These are phyloP conservation scores for Populus trichocarpa DNA, from an alignment of 441 rosid genomes.

Conservation along the genomic window DNA sequence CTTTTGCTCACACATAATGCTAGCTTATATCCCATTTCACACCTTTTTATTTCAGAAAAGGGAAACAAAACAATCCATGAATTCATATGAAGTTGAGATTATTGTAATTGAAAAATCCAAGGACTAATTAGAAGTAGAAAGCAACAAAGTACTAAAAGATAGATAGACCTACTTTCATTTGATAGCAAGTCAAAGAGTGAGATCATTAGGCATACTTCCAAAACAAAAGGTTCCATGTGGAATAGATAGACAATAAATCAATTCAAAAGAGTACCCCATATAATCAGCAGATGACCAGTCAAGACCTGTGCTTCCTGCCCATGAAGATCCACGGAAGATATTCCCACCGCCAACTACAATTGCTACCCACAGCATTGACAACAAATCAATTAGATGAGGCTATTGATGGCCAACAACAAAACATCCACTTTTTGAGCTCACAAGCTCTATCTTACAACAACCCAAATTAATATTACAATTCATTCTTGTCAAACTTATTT, in stretches of 20 bases:
- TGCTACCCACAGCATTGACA: constrained; percentile 57
- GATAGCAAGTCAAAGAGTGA: background rate
- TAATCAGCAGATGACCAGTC: constrained; percentile 94
- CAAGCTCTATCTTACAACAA: background rate
- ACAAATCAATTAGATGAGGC: constrained; percentile 2
- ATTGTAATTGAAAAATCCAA: background rate
- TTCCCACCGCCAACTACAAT: constrained; percentile 96
- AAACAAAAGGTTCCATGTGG: background rate
- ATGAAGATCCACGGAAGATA: constrained; percentile 85
- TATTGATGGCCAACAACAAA: constrained; percentile 6
- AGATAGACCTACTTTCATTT: background rate
- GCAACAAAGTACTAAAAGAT: background rate
- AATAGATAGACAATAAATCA: background rate
- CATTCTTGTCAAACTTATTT: background rate
- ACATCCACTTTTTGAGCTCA: background rate
- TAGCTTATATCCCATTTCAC: background rate
- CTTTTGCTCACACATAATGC: background rate
- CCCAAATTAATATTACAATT: background rate
- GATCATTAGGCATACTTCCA: background rate
- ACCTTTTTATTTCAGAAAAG: background rate
- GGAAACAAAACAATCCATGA: background rate
- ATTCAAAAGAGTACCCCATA: constrained; percentile 50
- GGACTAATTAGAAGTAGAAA: background rate
- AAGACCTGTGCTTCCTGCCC: constrained; percentile 95
- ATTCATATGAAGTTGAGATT: background rate